Percentiles rank a stretch among this genome's conserved stretches.
These are phyloP conservation scores for Russula griseocarnosa DNA, from an alignment of 768 basidiomycete species.

Conservation along the genomic window DNA sequence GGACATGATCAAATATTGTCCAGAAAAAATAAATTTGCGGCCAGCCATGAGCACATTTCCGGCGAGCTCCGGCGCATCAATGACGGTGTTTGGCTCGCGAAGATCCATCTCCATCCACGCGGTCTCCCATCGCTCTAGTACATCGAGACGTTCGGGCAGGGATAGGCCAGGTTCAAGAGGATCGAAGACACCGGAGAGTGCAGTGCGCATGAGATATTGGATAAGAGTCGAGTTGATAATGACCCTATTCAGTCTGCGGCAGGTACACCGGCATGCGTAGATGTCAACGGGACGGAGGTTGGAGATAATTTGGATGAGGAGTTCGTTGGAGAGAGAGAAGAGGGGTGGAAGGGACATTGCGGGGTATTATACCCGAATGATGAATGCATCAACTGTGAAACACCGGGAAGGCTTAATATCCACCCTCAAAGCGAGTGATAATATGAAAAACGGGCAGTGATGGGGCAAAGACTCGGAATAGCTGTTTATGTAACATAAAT, in stretches of 20 bases:
- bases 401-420: too few species aligned
- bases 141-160: constrained; percentile 7
- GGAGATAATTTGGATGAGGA: constrained; percentile 10
- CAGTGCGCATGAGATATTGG: constrained; percentile 12
- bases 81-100: not conserved
- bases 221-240: not conserved
- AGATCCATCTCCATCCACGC: constrained; percentile 8
- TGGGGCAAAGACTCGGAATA: too few species aligned
- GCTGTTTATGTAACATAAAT: too few species aligned
- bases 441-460: too few species aligned
- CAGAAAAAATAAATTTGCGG: constrained; percentile 4
- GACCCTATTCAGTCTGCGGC: constrained; percentile 6
- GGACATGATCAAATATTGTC: not conserved
- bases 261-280: not conserved
- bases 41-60: not conserved
- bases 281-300: constrained; percentile 7
- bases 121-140: constrained; percentile 4
- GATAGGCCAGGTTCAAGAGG: constrained; percentile 12
- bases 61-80: not conserved
- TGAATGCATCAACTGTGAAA: too few species aligned
- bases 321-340: constrained; percentile 18
- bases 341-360: constrained; percentile 8
- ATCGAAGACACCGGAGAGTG: constrained; percentile 19
- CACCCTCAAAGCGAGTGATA: too few species aligned
- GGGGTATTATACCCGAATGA: not conserved